Evolutionary conservation across 495 filamentous ascomycete species (phyloP).

Genomic region (Bryoglossum gracile): DNA sequence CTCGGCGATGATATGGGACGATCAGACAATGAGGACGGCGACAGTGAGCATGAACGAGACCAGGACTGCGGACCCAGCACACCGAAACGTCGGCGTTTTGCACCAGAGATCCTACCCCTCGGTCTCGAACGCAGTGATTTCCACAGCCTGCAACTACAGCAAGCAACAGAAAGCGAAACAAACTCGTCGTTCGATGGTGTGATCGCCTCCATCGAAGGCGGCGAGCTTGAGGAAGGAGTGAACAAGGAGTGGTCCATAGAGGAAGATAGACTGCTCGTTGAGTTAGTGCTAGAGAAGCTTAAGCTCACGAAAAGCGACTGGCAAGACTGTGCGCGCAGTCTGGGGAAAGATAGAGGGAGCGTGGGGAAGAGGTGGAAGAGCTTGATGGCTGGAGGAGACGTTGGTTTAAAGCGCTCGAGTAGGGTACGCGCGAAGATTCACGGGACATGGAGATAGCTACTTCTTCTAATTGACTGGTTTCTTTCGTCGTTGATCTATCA

Average conservation of each 20-base stretch:
- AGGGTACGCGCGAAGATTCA: constrained; percentile 41
- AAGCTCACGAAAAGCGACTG: constrained; percentile 65
- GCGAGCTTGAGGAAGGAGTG: background rate
- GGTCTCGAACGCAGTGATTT: constrained; percentile 60
- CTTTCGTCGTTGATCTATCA: no score
- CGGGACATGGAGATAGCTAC: constrained; percentile 46
- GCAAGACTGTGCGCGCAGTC: constrained; percentile 67
- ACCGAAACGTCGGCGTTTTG: constrained; percentile 58
- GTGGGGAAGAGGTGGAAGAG: constrained; percentile 66
- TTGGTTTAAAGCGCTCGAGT: constrained; percentile 44
- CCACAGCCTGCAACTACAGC: constrained; percentile 46
- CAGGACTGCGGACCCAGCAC: constrained; percentile 44
- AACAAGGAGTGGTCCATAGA: constrained; percentile 51
- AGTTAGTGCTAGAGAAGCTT: constrained; percentile 69
- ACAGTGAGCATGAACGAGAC: constrained; percentile 28
- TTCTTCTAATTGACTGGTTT: no score
- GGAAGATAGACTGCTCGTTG: constrained; percentile 64
- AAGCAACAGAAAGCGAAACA: background rate
- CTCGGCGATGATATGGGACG: constrained; percentile 36
- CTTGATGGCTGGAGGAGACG: constrained; percentile 53
- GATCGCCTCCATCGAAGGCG: background rate
- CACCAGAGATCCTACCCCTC: constrained; percentile 59
- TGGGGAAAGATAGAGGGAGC: constrained; percentile 59
- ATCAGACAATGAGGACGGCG: constrained; percentile 30
- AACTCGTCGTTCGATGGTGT: no score